phyloP scores from a whole-genome alignment of 164 flowering plant species.

The Tetrastigma voinierianum region DNA sequence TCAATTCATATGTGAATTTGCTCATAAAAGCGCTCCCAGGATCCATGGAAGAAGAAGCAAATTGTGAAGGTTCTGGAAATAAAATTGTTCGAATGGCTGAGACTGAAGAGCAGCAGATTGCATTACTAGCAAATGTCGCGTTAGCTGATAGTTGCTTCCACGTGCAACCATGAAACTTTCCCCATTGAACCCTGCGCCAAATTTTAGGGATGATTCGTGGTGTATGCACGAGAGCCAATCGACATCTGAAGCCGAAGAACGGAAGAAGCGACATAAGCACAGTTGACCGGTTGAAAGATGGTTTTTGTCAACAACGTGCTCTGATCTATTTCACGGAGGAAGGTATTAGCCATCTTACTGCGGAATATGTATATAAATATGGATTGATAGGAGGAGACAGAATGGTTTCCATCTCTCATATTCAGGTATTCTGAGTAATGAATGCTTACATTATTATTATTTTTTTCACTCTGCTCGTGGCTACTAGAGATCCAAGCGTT shows the following conservation, averaged over 20 bases:
- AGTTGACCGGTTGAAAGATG: slow-evolving; percentile 82
- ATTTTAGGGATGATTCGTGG: slow-evolving; percentile 54
- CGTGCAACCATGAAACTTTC: slow-evolving; percentile 89
- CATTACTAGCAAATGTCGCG: slow-evolving; percentile 68
- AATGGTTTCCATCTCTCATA: slow-evolving; percentile 92
- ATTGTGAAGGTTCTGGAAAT: slow-evolving; percentile 11
- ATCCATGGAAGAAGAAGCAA: slow-evolving; percentile 83
- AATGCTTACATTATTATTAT: neutral
- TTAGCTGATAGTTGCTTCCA: slow-evolving; percentile 91
- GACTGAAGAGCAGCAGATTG: too few relatives aligned
- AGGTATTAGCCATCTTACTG: slow-evolving; percentile 77
- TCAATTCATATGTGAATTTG: slow-evolving; percentile 69
- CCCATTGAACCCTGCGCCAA: slow-evolving; percentile 42
- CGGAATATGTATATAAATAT: slow-evolving; percentile 72
- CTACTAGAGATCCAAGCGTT: neutral
- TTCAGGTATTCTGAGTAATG: slow-evolving; percentile 64
- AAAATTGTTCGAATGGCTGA: too few relatives aligned
- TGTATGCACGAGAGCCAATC: too few relatives aligned
- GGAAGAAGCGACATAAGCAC: slow-evolving; percentile 78
- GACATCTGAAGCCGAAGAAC: slow-evolving; percentile 91
- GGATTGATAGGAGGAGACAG: slow-evolving; percentile 73
- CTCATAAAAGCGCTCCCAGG: slow-evolving; percentile 89
- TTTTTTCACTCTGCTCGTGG: neutral
- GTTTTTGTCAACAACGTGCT: slow-evolving; percentile 92
- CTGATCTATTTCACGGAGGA: slow-evolving; percentile 90